phyloP scores from a whole-genome alignment of 2,329 filamentous ascomycete species.

The Fusarium fujikuroi region DNA sequence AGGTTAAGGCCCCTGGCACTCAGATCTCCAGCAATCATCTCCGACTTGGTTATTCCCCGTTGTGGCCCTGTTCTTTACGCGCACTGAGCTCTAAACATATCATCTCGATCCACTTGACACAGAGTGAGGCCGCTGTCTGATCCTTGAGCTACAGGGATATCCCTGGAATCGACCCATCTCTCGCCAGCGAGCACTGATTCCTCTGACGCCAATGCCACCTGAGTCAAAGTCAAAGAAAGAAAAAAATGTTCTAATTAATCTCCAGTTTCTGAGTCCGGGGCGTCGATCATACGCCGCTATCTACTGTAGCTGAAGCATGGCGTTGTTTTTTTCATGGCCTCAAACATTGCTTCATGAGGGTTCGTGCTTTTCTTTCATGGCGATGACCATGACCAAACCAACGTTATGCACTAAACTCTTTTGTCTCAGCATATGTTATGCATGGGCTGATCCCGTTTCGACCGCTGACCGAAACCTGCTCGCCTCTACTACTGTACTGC shows the following conservation, averaged over 20 bases:
- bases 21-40: slow-evolving; percentile 28
- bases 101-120: slow-evolving; percentile 29
- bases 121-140: slow-evolving; percentile 33
- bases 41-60: slow-evolving; percentile 16
- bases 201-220: slow-evolving; percentile 38
- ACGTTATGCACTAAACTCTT: slow-evolving; percentile 1
- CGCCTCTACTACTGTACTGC: neutral
- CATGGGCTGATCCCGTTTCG: slow-evolving; percentile 41
- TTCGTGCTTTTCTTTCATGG: slow-evolving; percentile 9
- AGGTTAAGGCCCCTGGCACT: neutral
- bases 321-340: slow-evolving; percentile 4
- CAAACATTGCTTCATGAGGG: slow-evolving; percentile 29
- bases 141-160: slow-evolving; percentile 28
- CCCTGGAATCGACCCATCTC: slow-evolving; percentile 35
- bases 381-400: neutral
- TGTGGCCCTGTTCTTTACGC: slow-evolving; percentile 13
- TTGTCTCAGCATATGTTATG: slow-evolving; percentile 40
- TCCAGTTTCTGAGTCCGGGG: slow-evolving; percentile 40
- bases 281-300: slow-evolving; percentile 44
- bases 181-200: slow-evolving; percentile 40
- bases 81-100: slow-evolving; percentile 21
- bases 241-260: slow-evolving; percentile 22
- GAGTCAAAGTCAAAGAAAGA: neutral
- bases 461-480: slow-evolving; percentile 39
- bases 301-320: slow-evolving; percentile 43